These are phyloP conservation scores for Kodamaea suecica DNA, from an alignment of 1,139 yeast species.

Conservation along the genomic window DNA sequence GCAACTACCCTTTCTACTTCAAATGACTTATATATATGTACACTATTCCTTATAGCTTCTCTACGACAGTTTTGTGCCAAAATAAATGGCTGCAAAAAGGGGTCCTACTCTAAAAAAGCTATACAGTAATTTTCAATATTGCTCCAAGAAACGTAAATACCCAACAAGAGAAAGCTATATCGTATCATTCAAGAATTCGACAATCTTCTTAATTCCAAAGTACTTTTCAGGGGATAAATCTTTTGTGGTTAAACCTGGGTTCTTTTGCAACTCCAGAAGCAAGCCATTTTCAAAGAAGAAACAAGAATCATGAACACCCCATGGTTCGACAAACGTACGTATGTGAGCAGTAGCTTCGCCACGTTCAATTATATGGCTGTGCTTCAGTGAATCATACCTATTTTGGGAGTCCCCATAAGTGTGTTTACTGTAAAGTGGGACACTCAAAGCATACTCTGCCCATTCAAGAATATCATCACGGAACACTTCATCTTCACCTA, in stretches of 20 bases:
- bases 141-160: too few relatives aligned
- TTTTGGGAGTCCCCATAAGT: conserved; percentile 29
- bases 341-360: conserved; percentile 17
- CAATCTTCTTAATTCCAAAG: conserved; percentile 28
- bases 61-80: too few relatives aligned
- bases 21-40: too few relatives aligned
- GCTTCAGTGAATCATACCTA: conserved; percentile 17
- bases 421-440: conserved; percentile 21
- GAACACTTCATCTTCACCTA: conserved; percentile 45
- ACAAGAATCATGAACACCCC: conserved; percentile 43
- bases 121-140: too few relatives aligned
- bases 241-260: conserved; percentile 6
- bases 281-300: conserved; percentile 32
- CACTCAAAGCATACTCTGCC: conserved; percentile 32
- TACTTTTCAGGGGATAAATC: conserved; percentile 17
- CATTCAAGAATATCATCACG: conserved; percentile 42
- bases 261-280: conserved; percentile 7
- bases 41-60: too few relatives aligned
- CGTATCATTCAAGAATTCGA: conserved; percentile 26
- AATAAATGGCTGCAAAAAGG: too few relatives aligned
- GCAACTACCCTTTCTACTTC: too few relatives aligned
- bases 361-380: conserved; percentile 16
- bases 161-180: too few relatives aligned
- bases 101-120: too few relatives aligned
- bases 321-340: conserved; percentile 36